phyloP scores from a whole-genome alignment of 2,329 filamentous ascomycete species.

The Microsporum ferrugineum region DNA sequence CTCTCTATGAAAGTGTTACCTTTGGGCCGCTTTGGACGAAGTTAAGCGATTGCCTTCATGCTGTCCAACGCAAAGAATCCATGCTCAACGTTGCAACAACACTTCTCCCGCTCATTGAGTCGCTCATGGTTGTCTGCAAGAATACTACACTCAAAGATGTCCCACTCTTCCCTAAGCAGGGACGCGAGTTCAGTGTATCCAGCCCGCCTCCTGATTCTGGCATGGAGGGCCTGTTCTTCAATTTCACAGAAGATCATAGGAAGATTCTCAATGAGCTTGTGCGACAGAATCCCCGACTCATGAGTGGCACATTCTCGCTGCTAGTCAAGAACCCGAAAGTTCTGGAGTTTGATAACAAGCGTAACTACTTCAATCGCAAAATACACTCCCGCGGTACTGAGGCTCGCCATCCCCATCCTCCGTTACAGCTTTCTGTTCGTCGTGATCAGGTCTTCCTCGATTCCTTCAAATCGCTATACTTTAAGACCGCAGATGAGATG shows the following conservation, averaged over 20 bases:
- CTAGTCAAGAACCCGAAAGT: constrained; percentile 98
- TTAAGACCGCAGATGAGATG: constrained; percentile 92
- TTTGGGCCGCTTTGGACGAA: constrained; percentile 89
- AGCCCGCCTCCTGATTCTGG: constrained; percentile 68
- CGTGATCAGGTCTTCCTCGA: constrained; percentile 95
- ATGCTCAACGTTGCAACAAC: constrained; percentile 98
- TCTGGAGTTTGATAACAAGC: constrained; percentile 97
- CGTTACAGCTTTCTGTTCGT: constrained; percentile 78
- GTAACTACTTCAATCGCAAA: constrained; percentile 94
- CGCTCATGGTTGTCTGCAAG: constrained; percentile 98
- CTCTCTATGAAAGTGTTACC: constrained; percentile 79
- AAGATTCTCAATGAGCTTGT: constrained; percentile 97
- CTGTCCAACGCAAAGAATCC: constrained; percentile 82
- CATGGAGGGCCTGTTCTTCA: constrained; percentile 89
- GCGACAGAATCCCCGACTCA: constrained; percentile 89
- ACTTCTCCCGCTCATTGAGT: constrained; percentile 83
- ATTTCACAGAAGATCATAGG: constrained; percentile 92
- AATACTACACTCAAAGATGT: constrained; percentile 75
- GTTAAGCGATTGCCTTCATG: constrained; percentile 74
- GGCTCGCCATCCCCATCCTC: constrained; percentile 58
- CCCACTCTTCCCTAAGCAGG: constrained; percentile 34
- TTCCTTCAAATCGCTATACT: constrained; percentile 96
- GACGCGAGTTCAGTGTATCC: constrained; percentile 59
- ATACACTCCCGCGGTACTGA: constrained; percentile 66
- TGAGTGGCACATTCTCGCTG: constrained; percentile 95